Evolutionary conservation across 352 stramenopile genomes (phyloP), one percentile per base, ranked within the genome.

Genomic region (Phytophthora megakarya): DNA sequence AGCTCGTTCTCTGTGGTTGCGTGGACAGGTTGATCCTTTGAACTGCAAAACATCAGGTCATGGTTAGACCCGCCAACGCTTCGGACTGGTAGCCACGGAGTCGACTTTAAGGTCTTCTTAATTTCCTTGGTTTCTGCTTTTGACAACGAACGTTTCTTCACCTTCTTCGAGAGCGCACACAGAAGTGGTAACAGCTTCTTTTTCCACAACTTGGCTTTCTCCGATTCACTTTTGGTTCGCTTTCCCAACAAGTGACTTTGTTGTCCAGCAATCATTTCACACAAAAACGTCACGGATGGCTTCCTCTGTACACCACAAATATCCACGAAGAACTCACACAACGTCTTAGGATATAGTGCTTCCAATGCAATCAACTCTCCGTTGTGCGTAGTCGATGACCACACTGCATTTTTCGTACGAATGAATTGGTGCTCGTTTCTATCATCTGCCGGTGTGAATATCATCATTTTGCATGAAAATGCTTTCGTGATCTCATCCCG

Each of bases 251-350:
- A 53, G 1, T 11, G 19, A 18, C 9, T 16, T 35, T 70, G 39
- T 15, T 70, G 50, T 18, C 42, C 32, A 15, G n/a, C 33, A 9
- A 90, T 55, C 23, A 61, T 66, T 35, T 76, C 58, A 40, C 70
- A 86, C 12, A 93, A 63, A 13, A 77, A 76, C 1, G 45, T 58
- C 12, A 86, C 64, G 5, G 81, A 87, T 0, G 81, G 83, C 52
- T 88, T 90, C n/a, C 63, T 61, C n/a, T 78, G 62, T 13, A 93
- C 75, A 16, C 81, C 80, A 48, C 76, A 89, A 6, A 93, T 48
- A 0, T 86, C 72, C 6, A 70, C 78, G 62, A 93, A 93, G 43
- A 93, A 93, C 7, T 62, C 47, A 9, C 72, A 72, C 4, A 92
- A 65, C 9, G 59, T 43, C 35, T 75, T 83, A 7, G 81, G 59